Base-by-base conservation (phyloP, 805 yeast genomes). In the Yarrowia sp. region DNA sequence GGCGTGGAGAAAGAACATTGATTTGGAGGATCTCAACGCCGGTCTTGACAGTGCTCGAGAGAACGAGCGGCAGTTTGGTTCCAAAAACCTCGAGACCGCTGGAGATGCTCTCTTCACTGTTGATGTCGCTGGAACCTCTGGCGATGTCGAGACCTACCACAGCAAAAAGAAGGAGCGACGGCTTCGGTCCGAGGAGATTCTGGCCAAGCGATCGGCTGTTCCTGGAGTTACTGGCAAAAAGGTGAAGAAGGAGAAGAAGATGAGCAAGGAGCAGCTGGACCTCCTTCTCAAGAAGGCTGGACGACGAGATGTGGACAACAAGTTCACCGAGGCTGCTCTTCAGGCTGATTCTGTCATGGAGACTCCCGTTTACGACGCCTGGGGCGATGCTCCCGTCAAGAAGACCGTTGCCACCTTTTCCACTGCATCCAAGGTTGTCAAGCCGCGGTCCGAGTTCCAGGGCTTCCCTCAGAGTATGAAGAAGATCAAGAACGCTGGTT, bases 1-100 rank as follows among this genome's bases (percentile, higher is more conserved):
- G 74, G 86, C 96, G 5, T 90, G 98, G 96, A 85, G 96, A 74
- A 91, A 91, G 76, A 90, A 95, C 75, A 89, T 95, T 66, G 96
- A 95, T 74, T 78, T 95, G 17, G 86, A 84, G 28, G 97, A 91
- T 68, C 79, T 95, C 57, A 91, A 89, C 72, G 75, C 77, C 36
- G 88, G 88, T 11, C 77, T 93, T 43, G 93, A 87, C 69, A 85
- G 83, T 48, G 80, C 81, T 61, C 80, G 91, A 66, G 96, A 90
- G 61, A 84, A 85, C 66, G 79, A 76, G 66, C 70, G 76, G 22
- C 69, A 70, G 38, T 64, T 74, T 22, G 81, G 80, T 65, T 71
- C 68, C 33, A 65, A 63, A 28, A 51, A 14, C 13, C 48, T 67
- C 5, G 81, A 79, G 6, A 74, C 78, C 32, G 76, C 76, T 2